Base-by-base conservation (phyloP, 163 green algal species). In the Scenedesmus sp. region DNA sequence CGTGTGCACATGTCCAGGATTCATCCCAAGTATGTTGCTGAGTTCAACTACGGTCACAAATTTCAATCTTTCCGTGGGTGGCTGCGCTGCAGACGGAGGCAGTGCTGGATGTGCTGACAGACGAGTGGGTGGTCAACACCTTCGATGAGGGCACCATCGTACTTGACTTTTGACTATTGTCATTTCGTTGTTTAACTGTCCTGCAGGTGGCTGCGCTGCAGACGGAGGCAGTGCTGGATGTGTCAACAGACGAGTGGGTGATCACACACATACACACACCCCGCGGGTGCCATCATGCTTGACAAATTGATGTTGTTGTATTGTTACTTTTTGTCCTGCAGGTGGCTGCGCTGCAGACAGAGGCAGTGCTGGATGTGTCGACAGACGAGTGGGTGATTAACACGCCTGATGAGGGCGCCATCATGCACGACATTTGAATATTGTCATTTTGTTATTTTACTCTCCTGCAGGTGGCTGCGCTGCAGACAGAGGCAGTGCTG, bases 241-340 rank as follows among this genome's bases (percentile, higher is more conserved):
- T 96, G n/a, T 92, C 94, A 52, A 96, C 94, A 10, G 97, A 99
- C 76, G 96, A 99, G 94, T 99, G 97, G 97, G 93, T 99, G 3
- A 91, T 99, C 66, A 95, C n/a, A n/a, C n/a, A n/a, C n/a, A n/a
- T n/a, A 97, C 93, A 99, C 97, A 4, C 97, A 97, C 20, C 96
- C 99, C 57, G 97, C 99, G 77, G 96, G 96, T 2, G 97, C 97
- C 55, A 98, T 98, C 95, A 99, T n/a, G n/a, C n/a, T n/a, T n/a
- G n/a, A n/a, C n/a, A n/a, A n/a, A n/a, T n/a, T n/a, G n/a, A n/a
- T n/a, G n/a, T n/a, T 84, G 77, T 18, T 60, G 26, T 64, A 8
- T 64, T 64, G 59, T n/a, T n/a, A n/a, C n/a, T n/a, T n/a, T n/a
- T n/a, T n/a, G 59, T 64, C 59, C 59, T 5, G 5, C 66, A 90